These are phyloP conservation scores for Plectosphaerella cucumerina DNA, from an alignment of 2,329 filamentous ascomycete genomes.

Conservation along the genomic window DNA sequence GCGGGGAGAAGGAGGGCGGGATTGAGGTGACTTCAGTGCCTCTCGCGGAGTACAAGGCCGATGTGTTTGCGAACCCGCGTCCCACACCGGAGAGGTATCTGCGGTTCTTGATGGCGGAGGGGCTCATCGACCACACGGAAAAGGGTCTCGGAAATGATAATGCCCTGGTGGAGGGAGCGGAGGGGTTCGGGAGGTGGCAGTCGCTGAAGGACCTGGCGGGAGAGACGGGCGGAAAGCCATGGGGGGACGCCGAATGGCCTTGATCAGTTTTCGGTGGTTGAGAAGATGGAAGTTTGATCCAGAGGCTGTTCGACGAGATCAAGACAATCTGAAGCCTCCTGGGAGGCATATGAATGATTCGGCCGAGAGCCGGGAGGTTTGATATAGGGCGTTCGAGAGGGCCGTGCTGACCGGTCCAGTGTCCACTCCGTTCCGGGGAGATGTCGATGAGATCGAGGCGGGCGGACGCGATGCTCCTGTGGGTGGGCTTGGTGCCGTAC, in stretches of 20 bases:
- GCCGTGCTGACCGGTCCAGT: too few relatives aligned
- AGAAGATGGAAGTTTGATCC: too few relatives aligned
- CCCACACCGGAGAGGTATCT: conserved; percentile 21
- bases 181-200: conserved; percentile 21
- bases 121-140: conserved; percentile 19
- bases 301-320: too few relatives aligned
- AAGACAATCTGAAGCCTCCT: too few relatives aligned
- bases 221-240: conserved; percentile 19
- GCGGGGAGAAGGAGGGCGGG: conserved; percentile 9
- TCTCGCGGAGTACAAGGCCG: conserved; percentile 18
- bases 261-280: too few relatives aligned
- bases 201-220: conserved; percentile 19
- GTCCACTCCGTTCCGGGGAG: too few relatives aligned
- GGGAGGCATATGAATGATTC: too few relatives aligned
- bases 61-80: conserved; percentile 11
- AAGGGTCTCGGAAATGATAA: conserved; percentile 20
- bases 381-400: too few relatives aligned
- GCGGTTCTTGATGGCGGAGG: conserved; percentile 28
- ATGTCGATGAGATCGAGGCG: too few relatives aligned
- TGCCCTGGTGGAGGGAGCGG: conserved; percentile 18
- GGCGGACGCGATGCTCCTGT: too few relatives aligned
- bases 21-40: conserved; percentile 18
- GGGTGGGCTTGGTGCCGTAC: too few relatives aligned
- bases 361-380: too few relatives aligned
- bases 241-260: conserved; percentile 10